Conservation (phyloP, 108 stramenopile species). For the Cyclotella cryptica region DNA sequence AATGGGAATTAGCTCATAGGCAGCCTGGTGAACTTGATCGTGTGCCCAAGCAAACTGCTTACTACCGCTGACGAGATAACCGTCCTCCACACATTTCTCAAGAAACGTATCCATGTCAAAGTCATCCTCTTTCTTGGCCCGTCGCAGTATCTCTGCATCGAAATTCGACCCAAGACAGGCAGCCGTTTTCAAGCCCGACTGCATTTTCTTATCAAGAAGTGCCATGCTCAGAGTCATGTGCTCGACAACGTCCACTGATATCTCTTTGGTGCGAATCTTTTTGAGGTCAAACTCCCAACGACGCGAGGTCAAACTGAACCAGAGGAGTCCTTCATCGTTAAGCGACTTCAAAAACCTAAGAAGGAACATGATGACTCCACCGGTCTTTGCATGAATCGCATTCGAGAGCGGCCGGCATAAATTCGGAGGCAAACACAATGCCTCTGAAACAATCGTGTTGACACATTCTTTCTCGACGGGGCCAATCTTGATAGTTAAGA, state of each 20-base stretch:
- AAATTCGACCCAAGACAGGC: slow-evolving; percentile 64
- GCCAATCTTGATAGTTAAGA: slow-evolving; percentile 36
- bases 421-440: slow-evolving; percentile 31
- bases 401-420: slow-evolving; percentile 31
- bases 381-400: slow-evolving; percentile 30
- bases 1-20: slow-evolving; percentile 54
- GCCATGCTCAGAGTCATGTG: slow-evolving; percentile 59
- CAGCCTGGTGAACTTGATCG: slow-evolving; percentile 69
- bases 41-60: slow-evolving; percentile 59
- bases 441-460: slow-evolving; percentile 32
- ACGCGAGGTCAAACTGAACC: slow-evolving; percentile 52
- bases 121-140: slow-evolving; percentile 19
- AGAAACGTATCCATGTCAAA: slow-evolving; percentile 42
- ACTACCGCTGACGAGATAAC: slow-evolving; percentile 20
- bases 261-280: slow-evolving; percentile 40
- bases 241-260: slow-evolving; percentile 37
- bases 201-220: slow-evolving; percentile 39
- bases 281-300: slow-evolving; percentile 66
- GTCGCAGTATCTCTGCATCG: slow-evolving; percentile 36
- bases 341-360: slow-evolving; percentile 54
- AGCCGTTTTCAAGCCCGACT: slow-evolving; percentile 51
- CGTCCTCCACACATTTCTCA: slow-evolving; percentile 28
- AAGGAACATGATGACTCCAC: slow-evolving; percentile 39
- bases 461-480: slow-evolving; percentile 44
- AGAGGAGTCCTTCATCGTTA: slow-evolving; percentile 58